Percentiles rank a stretch among this genome's conserved stretches.
Evolutionary conservation across 805 yeast genomes (phyloP).

Genomic region (Wickerhamiella musiphila): DNA sequence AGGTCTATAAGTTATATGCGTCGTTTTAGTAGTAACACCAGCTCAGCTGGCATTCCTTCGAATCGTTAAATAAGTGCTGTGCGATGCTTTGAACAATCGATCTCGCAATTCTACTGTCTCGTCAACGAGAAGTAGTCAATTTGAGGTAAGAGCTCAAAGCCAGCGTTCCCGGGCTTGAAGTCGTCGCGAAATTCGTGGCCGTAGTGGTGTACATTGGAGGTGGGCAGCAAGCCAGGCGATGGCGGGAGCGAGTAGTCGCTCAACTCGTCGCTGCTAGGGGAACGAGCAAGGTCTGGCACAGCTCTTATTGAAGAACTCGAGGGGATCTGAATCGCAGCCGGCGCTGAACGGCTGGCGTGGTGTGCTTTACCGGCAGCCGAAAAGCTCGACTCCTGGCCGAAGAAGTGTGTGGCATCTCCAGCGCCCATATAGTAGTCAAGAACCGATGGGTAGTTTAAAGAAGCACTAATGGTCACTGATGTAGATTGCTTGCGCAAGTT

Average conservation of each 20-base stretch:
- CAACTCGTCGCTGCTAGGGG: conserved; percentile 2
- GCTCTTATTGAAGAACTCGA: too few relatives aligned
- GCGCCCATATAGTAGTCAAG: conserved; percentile 6
- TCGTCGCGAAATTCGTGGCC: too few relatives aligned
- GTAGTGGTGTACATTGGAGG: too few relatives aligned
- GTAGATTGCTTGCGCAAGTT: neutral
- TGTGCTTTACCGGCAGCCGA: too few relatives aligned
- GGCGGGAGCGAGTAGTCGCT: conserved; percentile 4
- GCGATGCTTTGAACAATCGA: too few relatives aligned
- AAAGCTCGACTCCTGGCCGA: too few relatives aligned
- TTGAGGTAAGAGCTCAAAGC: neutral
- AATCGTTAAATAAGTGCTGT: too few relatives aligned
- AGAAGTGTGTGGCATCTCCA: too few relatives aligned
- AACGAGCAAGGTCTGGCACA: conserved; percentile 1
- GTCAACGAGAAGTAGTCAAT: conserved; percentile 1
- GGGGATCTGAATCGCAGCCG: too few relatives aligned
- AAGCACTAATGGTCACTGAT: conserved; percentile 1
- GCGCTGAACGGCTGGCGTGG: neutral
- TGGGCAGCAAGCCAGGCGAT: neutral
- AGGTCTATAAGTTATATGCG: too few relatives aligned
- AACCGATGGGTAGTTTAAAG: conserved; percentile 5
- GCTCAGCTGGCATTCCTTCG: too few relatives aligned
- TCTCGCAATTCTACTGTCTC: neutral
- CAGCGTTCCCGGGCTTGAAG: neutral
- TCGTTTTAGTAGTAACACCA: too few relatives aligned